These are phyloP conservation scores for Penicillium sp. DNA, from an alignment of 2,329 filamentous ascomycete genomes.

Conservation along the genomic window DNA sequence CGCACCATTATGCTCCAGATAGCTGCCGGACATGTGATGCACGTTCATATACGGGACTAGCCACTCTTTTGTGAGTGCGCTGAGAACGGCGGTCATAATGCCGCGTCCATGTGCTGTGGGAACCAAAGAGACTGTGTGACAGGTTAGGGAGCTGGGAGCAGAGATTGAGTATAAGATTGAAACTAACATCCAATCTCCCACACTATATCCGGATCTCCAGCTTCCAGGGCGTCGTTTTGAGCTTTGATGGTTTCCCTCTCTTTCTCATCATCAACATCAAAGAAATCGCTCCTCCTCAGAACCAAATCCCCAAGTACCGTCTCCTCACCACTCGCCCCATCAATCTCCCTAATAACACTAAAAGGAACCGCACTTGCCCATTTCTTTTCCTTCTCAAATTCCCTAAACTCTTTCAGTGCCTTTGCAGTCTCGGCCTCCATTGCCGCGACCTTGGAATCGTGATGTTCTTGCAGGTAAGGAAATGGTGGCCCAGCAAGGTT, in stretches of 20 bases:
- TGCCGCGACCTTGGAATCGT: not conserved
- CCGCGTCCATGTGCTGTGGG: not conserved
- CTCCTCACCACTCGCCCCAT: not conserved
- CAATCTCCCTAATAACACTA: not conserved
- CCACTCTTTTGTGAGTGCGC: conserved; percentile 1
- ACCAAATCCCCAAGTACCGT: conserved; percentile 1
- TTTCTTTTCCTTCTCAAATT: not conserved
- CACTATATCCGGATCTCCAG: conserved; percentile 3
- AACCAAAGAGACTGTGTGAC: conserved; percentile 2
- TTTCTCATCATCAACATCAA: not conserved
- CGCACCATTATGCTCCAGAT: conserved; percentile 2
- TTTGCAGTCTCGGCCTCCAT: not conserved
- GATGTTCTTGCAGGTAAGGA: conserved; percentile 3
- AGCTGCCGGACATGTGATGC: conserved; percentile 1
- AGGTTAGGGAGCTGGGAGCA: too few relatives aligned
- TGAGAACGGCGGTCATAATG: conserved; percentile 4
- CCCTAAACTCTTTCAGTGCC: not conserved
- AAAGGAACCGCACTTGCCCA: conserved; percentile 2
- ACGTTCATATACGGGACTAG: conserved; percentile 7
- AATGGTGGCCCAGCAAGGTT: conserved; percentile 4
- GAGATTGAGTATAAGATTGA: not conserved
- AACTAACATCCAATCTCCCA: conserved; percentile 8
- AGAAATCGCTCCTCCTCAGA: not conserved
- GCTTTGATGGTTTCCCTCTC: not conserved
- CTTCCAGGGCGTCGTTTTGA: not conserved